Conservation (phyloP, 495 filamentous ascomycete genomes). For the Astrothelium subdiscretum region DNA sequence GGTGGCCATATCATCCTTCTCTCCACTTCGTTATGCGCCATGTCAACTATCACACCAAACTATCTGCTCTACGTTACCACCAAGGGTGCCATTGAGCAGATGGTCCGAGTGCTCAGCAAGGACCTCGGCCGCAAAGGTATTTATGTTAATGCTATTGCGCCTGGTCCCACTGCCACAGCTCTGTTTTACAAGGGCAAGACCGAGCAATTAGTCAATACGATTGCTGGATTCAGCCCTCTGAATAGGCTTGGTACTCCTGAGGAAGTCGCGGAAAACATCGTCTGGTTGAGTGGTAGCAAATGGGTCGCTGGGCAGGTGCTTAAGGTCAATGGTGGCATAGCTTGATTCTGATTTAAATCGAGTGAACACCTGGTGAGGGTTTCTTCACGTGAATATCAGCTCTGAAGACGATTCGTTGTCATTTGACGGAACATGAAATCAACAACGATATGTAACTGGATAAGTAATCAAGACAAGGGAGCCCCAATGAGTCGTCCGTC, state of each 20-base stretch:
- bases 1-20: slow-evolving; percentile 51
- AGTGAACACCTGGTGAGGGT: too few species aligned
- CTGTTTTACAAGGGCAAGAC: slow-evolving; percentile 52
- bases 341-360: slow-evolving; percentile 1
- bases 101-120: slow-evolving; percentile 51
- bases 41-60: slow-evolving; percentile 38
- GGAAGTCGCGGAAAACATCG: slow-evolving; percentile 49
- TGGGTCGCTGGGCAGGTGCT: slow-evolving; percentile 60
- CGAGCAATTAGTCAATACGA: slow-evolving; percentile 43
- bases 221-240: slow-evolving; percentile 43
- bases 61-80: slow-evolving; percentile 52
- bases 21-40: slow-evolving; percentile 39
- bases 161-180: slow-evolving; percentile 57
- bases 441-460: too few species aligned
- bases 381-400: too few species aligned
- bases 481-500: too few species aligned
- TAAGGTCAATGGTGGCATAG: slow-evolving; percentile 47
- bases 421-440: too few species aligned
- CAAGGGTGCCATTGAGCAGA: slow-evolving; percentile 63
- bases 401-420: too few species aligned
- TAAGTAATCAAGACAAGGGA: too few species aligned
- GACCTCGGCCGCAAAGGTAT: slow-evolving; percentile 51
- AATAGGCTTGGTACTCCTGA: slow-evolving; percentile 46
- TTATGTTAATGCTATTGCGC: slow-evolving; percentile 52
- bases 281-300: slow-evolving; percentile 36